Percentiles rank a stretch among this genome's conserved stretches.
Evolutionary conservation across 306 rosid species (phyloP).

Genomic region (peach (Prunus persica)): DNA sequence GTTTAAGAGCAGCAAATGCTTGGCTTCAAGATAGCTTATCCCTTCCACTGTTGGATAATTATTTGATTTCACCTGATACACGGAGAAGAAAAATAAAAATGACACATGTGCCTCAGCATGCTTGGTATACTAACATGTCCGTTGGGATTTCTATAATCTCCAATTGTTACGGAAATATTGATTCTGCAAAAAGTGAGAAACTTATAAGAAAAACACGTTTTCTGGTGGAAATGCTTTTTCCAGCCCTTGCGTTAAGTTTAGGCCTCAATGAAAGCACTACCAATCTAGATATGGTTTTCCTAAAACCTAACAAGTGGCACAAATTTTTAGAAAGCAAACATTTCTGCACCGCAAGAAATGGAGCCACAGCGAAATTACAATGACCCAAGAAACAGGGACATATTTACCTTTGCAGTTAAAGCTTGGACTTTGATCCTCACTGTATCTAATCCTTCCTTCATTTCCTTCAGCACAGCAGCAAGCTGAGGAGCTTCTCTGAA

Average conservation of each 20-base stretch:
- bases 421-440: conserved; percentile 60
- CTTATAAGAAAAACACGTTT: not conserved
- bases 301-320: not conserved
- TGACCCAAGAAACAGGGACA: not conserved
- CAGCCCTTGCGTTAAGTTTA: not conserved
- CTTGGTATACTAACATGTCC: not conserved
- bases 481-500: conserved; percentile 64
- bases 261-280: not conserved
- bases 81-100: not conserved
- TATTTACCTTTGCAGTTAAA: conserved; percentile 60
- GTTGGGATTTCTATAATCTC: not conserved
- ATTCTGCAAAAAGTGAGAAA: not conserved
- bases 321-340: not conserved
- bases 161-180: not conserved
- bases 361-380: not conserved
- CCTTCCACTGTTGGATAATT: conserved; percentile 69
- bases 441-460: conserved; percentile 74
- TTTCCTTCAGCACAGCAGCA: conserved; percentile 62
- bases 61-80: conserved; percentile 58
- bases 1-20: conserved; percentile 68
- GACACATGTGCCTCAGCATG: not conserved
- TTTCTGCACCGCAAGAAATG: not conserved
- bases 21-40: conserved; percentile 85
- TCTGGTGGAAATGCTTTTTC: not conserved
- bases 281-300: not conserved